phyloP scores from a whole-genome alignment of 495 filamentous ascomycete species.

The Aspergillus steynii region DNA sequence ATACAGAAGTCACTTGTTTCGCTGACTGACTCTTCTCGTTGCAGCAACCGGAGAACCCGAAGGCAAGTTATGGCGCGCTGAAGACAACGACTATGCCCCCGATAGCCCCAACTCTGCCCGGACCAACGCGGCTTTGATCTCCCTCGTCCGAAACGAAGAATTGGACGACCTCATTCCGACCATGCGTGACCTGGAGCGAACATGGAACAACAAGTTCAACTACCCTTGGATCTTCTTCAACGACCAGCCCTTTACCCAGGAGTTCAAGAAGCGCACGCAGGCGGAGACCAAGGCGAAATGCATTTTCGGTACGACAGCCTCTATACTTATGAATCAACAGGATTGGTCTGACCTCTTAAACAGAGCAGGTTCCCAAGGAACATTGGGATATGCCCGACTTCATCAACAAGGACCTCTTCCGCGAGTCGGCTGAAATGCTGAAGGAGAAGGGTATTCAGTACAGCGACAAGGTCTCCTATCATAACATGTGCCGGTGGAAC shows the following conservation, averaged over 20 bases:
- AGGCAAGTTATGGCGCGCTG: constrained; percentile 68
- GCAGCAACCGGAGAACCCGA: constrained; percentile 80
- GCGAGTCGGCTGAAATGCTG: constrained; percentile 80
- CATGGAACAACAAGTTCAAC: constrained; percentile 99
- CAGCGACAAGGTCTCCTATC: constrained; percentile 82
- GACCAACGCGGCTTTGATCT: constrained; percentile 89
- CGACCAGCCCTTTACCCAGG: constrained; percentile 84
- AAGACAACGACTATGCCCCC: constrained; percentile 68
- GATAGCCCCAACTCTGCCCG: constrained; percentile 72
- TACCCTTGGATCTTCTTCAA: constrained; percentile 99
- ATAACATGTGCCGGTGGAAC: constrained; percentile 99
- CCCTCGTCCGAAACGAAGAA: constrained; percentile 90
- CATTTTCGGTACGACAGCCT: constrained; percentile 64
- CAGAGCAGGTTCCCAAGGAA: constrained; percentile 84
- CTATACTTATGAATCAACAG: neutral
- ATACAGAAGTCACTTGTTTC: neutral
- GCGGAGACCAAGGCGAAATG: constrained; percentile 81
- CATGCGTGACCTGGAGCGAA: constrained; percentile 89
- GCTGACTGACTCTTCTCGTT: constrained; percentile 4
- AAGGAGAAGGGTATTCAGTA: constrained; percentile 88
- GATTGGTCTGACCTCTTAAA: constrained; percentile 19
- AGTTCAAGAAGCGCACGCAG: constrained; percentile 82
- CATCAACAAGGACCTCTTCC: constrained; percentile 86
- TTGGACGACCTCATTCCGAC: constrained; percentile 76
- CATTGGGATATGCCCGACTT: constrained; percentile 92